Base-by-base conservation (phyloP, 1,284 basidiomycete species). In the Coniophora puteana region DNA sequence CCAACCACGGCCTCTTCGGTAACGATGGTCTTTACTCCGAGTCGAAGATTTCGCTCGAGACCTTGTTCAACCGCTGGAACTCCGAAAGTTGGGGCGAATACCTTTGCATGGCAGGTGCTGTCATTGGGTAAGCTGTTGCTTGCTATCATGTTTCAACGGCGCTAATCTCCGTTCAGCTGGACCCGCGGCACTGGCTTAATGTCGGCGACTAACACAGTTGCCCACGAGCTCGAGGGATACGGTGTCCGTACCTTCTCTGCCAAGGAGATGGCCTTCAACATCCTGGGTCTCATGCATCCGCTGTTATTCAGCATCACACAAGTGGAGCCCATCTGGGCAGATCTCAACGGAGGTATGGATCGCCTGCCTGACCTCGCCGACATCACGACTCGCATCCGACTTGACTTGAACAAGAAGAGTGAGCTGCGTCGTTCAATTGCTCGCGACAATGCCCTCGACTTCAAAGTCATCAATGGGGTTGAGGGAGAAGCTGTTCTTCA, bases 41-140 rank as follows among this genome's bases (percentile, higher is more conserved):
- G 68, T 96, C 93, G 28, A 99, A 99, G 80, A 94, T 99, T 52
- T 93, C 93, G 20, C 75, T 99, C 47, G 95, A 98, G 70, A 98
- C 95, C 0, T 74, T 99, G 25, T 98, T 98, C 83, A 92, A 96
- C 66, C 83, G 95, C 42, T 98, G 95, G 95, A 83, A 73, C 44
- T 93, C 93, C n/a, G 93, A 98, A 66, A 93, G 91, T 61, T 99
- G 95, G 96, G 94, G 94, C 50, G 93, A 98, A 69, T 99, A 99
- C 65, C 78, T 99, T 36, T 97, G 94, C 68, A 80, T 99, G 47
- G 93, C 94, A 31, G 95, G 96, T 50, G 95, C 95, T 36, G 94
- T 99, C 52, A 99, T 99, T 54, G 95, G 94, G 85, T 91, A 67
- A 50, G 57, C 36, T 62, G 25, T 46, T 49, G 29, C 29, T 39